Conservation (phyloP, 805 yeast genomes). For the Hanseniaspora pseudoguilliermondii region DNA sequence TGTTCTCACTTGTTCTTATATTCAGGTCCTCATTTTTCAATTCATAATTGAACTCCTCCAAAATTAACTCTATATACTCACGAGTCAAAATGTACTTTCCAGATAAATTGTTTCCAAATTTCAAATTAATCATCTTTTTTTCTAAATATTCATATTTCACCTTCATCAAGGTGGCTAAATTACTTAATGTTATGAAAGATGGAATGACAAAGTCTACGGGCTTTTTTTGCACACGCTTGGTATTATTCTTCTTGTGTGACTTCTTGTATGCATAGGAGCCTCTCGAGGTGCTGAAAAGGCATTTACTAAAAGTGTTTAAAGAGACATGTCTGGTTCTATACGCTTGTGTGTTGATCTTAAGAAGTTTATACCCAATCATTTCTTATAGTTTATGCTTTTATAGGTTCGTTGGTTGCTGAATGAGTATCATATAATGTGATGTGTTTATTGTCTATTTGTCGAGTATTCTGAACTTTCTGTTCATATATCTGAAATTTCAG, state of each 20-base stretch:
- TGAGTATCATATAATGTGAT: too few relatives aligned
- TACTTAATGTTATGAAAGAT: slow-evolving; percentile 63
- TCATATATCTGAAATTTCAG: too few relatives aligned
- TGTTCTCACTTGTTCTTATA: slow-evolving; percentile 30
- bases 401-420: too few relatives aligned
- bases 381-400: not conserved
- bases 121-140: slow-evolving; percentile 47
- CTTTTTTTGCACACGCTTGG: slow-evolving; percentile 15
- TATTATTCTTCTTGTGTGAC: slow-evolving; percentile 13
- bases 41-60: slow-evolving; percentile 77
- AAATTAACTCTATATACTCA: slow-evolving; percentile 75
- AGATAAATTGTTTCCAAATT: slow-evolving; percentile 49
- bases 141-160: slow-evolving; percentile 52
- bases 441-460: too few relatives aligned
- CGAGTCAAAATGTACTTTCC: slow-evolving; percentile 71
- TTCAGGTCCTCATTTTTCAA: slow-evolving; percentile 25
- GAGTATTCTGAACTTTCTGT: too few relatives aligned
- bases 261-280: not conserved
- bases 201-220: slow-evolving; percentile 38
- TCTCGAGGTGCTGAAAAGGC: not conserved
- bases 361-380: not conserved
- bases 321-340: not conserved
- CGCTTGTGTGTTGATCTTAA: not conserved
- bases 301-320: not conserved
- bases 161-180: slow-evolving; percentile 58